Conservation (phyloP, 345 rosid species). For the Combretum micranthum region DNA sequence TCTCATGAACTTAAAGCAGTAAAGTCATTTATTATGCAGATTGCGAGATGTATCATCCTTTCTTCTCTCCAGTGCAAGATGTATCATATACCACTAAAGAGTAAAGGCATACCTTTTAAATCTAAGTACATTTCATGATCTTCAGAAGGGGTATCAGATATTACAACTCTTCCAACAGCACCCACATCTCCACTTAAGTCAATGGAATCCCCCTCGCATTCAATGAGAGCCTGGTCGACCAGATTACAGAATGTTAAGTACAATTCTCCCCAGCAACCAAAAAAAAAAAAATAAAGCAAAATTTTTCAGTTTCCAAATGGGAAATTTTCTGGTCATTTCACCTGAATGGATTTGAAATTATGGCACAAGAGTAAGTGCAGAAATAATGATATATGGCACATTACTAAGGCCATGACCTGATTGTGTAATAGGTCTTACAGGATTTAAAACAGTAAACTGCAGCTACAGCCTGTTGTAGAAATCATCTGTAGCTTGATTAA, state of each 20-base stretch:
- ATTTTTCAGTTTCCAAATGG: neutral
- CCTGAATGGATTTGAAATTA: too few species aligned
- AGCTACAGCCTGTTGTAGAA: too few species aligned
- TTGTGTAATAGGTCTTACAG: too few species aligned
- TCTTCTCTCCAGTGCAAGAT: neutral
- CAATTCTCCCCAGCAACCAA: neutral
- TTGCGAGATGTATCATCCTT: neutral
- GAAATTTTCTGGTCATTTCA: too few species aligned
- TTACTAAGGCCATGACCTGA: too few species aligned
- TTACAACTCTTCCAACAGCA: slow-evolving; percentile 81
- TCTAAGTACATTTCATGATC: slow-evolving; percentile 63
- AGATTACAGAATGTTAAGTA: slow-evolving; percentile 1
- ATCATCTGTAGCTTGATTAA: neutral
- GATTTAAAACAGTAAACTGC: too few species aligned
- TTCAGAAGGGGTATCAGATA: slow-evolving; percentile 48
- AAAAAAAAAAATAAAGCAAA: neutral
- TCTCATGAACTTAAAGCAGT: neutral
- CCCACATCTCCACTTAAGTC: slow-evolving; percentile 97
- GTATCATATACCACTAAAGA: neutral
- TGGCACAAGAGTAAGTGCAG: too few species aligned
- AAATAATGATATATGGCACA: too few species aligned
- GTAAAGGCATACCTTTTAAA: slow-evolving; percentile 58
- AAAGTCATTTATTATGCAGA: neutral
- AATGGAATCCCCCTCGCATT: slow-evolving; percentile 93
- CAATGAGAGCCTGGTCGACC: slow-evolving; percentile 71